Evolutionary conservation across 495 filamentous ascomycete genomes (phyloP), one percentile per base, ranked within the genome.

Genomic region (Aspergillus cristatus): DNA sequence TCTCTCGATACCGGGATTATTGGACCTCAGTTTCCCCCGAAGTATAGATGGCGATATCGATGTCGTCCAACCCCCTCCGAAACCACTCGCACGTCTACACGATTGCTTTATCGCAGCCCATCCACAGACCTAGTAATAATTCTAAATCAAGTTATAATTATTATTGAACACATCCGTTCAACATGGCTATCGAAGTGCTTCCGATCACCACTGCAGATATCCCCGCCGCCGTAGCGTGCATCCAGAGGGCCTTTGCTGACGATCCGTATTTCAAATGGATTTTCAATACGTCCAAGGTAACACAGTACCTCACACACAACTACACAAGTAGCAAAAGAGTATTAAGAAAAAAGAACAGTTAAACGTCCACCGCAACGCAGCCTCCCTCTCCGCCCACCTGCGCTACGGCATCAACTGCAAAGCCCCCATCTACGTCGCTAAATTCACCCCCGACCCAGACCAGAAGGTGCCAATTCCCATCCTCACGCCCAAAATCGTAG

Each of bases 211-310:
- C 73, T 54, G 51, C 53, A 41, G 78, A 82, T 46, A 81, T 82
- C 30, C 69, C 76, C 14, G 71, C 70, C 35, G 76, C 75, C 30
- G 68, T 80, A 48, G 64, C 72, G 37, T 68, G 61, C 41, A 65
- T 76, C 34, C 71, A 72, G 45, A 64, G 69, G 48, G 76, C 77
- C 13, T 83, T 84, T 56, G 65, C 66, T 7, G 67, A 78, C 14
- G 80, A 83, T 47, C 79, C 79, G 12, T 82, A 79, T 47, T 79
- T 76, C 53, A 58, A 62, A 8, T 82, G 77, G 76, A 57, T 75
- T 8, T 80, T 74, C 50, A 42, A 64, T 24, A 67, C 59, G 43
- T 55, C 57, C 41, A 74, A 72, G 54, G 76, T 71, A 62, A 40
- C 55, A 44, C 16, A 12, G 3, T 30, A 3, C 28, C 28, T 6